Evolutionary conservation across 176 grass and related monocot species (phyloP).

Genomic region (Triticum monococcum): DNA sequence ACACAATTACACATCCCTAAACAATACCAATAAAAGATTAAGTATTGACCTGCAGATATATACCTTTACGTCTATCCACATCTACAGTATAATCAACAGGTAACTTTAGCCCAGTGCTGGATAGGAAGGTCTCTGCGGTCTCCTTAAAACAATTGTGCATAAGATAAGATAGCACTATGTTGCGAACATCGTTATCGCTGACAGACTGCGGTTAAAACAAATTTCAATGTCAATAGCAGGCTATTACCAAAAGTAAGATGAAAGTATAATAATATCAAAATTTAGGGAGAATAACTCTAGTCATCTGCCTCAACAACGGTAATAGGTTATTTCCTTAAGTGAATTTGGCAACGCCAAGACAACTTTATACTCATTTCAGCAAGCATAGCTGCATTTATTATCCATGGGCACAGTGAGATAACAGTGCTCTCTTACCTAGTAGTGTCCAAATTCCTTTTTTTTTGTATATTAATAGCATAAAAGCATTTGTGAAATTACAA

Average conservation of each 20-base stretch:
- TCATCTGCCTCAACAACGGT: background rate
- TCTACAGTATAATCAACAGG: slow-evolving; percentile 75
- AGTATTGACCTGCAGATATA: slow-evolving; percentile 38
- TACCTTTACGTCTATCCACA: slow-evolving; percentile 93
- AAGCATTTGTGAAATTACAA: background rate
- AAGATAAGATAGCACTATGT: slow-evolving; percentile 90
- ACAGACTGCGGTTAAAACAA: slow-evolving; percentile 51
- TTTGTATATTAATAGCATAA: background rate
- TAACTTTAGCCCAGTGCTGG: slow-evolving; percentile 63
- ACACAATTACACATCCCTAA: background rate
- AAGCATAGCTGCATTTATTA: background rate
- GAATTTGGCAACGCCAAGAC: background rate
- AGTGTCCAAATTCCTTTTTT: background rate
- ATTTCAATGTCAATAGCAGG: slow-evolving; percentile 19
- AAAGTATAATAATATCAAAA: slow-evolving; percentile 1
- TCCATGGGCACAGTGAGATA: background rate
- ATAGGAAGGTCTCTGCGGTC: slow-evolving; percentile 81
- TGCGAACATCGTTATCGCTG: slow-evolving; percentile 67
- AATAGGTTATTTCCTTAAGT: slow-evolving; percentile 12
- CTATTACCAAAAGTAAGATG: slow-evolving; percentile 16
- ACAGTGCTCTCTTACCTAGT: background rate
- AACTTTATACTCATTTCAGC: slow-evolving; percentile 7
- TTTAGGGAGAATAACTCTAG: background rate
- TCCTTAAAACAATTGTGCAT: slow-evolving; percentile 99
- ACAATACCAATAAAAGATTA: slow-evolving; percentile 18